Evolutionary conservation across 139 green algal species (phyloP), one percentile per base, ranked within the genome.

Genomic region (Chlamydomonas sp.): DNA sequence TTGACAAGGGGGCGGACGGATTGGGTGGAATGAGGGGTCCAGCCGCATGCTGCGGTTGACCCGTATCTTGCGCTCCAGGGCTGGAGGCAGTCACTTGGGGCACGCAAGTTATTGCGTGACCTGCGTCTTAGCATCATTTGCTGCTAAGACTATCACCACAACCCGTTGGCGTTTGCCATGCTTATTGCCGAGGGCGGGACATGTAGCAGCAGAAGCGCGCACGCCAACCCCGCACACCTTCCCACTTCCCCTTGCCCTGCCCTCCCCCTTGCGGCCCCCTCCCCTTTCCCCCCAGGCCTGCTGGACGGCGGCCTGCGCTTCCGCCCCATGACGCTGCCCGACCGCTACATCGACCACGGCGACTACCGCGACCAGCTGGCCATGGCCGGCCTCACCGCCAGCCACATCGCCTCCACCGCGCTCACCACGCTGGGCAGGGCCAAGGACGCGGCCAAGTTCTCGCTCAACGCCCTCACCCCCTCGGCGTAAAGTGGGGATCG

Each of bases 271-370:
- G 62, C 1, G 1, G 8, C 66, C 66, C 5, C 2, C 20, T n/a
- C n/a, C 59, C 6, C 69, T 4, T n/a, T 61, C 20, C 1, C 74
- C 31, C 9, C 66, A 91, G 90, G 98, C 2, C 90, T 99, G 79
- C 88, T 99, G 61, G 98, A 99, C 84, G 97, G 97, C 79, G 94
- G 94, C 17, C 90, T 99, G 17, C 98, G 98, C 93, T 97, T 99
- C 92, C 94, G 97, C 2, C 95, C 97, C 20, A 98, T 99, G 94
- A 97, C 93, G 0, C 92, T 99, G 85, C 98, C 98, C 2, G 98
- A 99, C 92, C 92, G 95, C 57, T 99, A 93, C 84, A 98, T 99
- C 78, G 97, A 99, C 66, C 96, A 98, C 88, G 97, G 97, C 59
- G 92, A 94, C 8, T 96, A 97, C 76, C 75, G 90, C 5, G 95